A percentile compares a stretch with the other conserved stretches of the same genome.
Conservation (phyloP, 2,329 filamentous ascomycete species). For the Cadophora luteo-olivacea region DNA sequence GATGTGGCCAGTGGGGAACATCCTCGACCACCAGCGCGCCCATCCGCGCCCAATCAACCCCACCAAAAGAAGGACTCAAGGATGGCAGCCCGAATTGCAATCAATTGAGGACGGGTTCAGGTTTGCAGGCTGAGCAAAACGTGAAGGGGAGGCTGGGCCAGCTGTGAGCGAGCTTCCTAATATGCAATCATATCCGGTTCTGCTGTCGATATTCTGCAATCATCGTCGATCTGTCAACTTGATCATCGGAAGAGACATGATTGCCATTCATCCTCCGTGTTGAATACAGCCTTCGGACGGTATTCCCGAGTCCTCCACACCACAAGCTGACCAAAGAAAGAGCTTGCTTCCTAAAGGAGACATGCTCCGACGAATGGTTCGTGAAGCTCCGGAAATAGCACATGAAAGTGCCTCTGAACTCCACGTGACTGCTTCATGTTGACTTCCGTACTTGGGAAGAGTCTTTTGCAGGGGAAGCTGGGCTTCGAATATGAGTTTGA, state of each 20-base stretch:
- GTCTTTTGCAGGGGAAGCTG: not conserved
- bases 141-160: constrained; percentile 8
- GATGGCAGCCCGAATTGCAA: constrained; percentile 17
- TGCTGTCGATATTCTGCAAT: constrained; percentile 5
- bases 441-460: not conserved
- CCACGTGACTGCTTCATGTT: not conserved
- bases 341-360: constrained; percentile 29
- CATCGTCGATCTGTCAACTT: constrained; percentile 14
- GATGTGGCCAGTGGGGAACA: constrained; percentile 24
- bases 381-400: constrained; percentile 9
- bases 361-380: constrained; percentile 19
- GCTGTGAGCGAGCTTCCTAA: not conserved
- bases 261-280: constrained; percentile 26
- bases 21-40: constrained; percentile 24
- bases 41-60: constrained; percentile 30
- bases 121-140: constrained; percentile 7
- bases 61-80: constrained; percentile 7
- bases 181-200: not conserved
- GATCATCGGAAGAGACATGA: constrained; percentile 10
- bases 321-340: constrained; percentile 3
- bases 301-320: constrained; percentile 29
- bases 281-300: constrained; percentile 34
- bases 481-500: not conserved
- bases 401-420: constrained; percentile 8
- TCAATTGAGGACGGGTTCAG: not conserved